Percentiles rank a stretch among this genome's conserved stretches.
These are phyloP conservation scores for Boletellus dicymbophilus DNA, from an alignment of 1,284 basidiomycete species.

Conservation along the genomic window DNA sequence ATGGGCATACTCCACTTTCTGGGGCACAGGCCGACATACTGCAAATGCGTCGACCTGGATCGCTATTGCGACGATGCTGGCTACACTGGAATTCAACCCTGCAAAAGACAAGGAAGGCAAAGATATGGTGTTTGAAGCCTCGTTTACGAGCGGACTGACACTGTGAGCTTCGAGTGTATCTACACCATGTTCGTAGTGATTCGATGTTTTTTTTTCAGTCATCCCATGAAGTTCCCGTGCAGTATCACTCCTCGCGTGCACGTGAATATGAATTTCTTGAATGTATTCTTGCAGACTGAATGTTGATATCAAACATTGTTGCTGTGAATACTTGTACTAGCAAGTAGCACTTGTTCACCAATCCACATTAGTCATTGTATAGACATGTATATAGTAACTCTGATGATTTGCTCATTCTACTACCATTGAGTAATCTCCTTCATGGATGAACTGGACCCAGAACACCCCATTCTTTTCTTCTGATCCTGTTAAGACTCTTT, in stretches of 20 bases:
- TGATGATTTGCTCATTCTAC: no score
- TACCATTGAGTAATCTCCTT: no score
- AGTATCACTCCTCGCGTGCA: not conserved
- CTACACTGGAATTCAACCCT: slow-evolving; percentile 12
- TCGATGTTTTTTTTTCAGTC: not conserved
- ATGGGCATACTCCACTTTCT: not conserved
- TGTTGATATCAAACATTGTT: no score
- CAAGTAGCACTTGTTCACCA: no score
- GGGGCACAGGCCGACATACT: slow-evolving; percentile 9
- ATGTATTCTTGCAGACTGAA: not conserved
- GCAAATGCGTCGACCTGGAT: slow-evolving; percentile 18
- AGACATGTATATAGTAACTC: no score
- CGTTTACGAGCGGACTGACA: slow-evolving; percentile 1
- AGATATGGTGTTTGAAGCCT: slow-evolving; percentile 1
- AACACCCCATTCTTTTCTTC: no score
- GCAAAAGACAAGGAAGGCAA: slow-evolving; percentile 10
- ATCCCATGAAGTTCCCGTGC: not conserved
- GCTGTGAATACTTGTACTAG: no score
- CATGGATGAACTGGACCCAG: no score
- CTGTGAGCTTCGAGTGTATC: not conserved
- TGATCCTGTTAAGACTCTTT: no score
- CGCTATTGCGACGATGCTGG: slow-evolving; percentile 14
- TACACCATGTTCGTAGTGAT: no score
- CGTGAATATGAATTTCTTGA: not conserved
- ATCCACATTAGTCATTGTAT: no score